A percentile compares a stretch with the other conserved stretches of the same genome.
Evolutionary conservation across 768 basidiomycete species (phyloP).

Genomic region (Gymnopilus junonius): DNA sequence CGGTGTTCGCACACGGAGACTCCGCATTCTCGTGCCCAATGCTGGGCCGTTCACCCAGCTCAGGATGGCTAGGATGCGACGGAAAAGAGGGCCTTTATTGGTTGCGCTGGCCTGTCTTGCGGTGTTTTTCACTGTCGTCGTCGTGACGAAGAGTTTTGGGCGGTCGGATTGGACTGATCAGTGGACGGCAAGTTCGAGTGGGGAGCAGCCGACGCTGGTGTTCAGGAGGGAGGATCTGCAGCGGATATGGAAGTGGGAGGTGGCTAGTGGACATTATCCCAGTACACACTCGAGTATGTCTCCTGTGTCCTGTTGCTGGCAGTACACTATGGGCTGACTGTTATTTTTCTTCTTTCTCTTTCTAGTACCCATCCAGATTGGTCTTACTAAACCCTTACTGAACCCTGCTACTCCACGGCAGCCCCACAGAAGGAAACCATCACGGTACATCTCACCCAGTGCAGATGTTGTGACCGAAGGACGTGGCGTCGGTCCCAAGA

Average conservation of each 20-base stretch:
- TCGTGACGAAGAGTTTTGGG: slow-evolving; percentile 47
- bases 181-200: slow-evolving; percentile 33
- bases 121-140: slow-evolving; percentile 50
- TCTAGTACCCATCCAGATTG: slow-evolving; percentile 68
- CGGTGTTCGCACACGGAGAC: slow-evolving; percentile 57
- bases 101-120: slow-evolving; percentile 55
- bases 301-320: neutral
- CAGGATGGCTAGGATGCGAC: slow-evolving; percentile 50
- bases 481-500: slow-evolving; percentile 71
- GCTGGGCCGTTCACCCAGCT: slow-evolving; percentile 48
- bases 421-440: slow-evolving; percentile 45
- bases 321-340: neutral
- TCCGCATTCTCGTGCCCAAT: slow-evolving; percentile 64
- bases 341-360: neutral
- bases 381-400: slow-evolving; percentile 52
- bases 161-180: slow-evolving; percentile 47
- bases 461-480: slow-evolving; percentile 51
- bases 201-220: slow-evolving; percentile 71
- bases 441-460: slow-evolving; percentile 51
- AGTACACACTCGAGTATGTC: slow-evolving; percentile 68
- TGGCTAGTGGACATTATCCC: slow-evolving; percentile 89
- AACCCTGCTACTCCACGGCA: slow-evolving; percentile 72
- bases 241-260: slow-evolving; percentile 93
- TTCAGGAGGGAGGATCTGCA: slow-evolving; percentile 74
- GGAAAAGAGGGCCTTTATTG: slow-evolving; percentile 59